These are phyloP conservation scores for Fusarium protoensiforme DNA, from an alignment of 2,329 filamentous ascomycete species.

Conservation along the genomic window DNA sequence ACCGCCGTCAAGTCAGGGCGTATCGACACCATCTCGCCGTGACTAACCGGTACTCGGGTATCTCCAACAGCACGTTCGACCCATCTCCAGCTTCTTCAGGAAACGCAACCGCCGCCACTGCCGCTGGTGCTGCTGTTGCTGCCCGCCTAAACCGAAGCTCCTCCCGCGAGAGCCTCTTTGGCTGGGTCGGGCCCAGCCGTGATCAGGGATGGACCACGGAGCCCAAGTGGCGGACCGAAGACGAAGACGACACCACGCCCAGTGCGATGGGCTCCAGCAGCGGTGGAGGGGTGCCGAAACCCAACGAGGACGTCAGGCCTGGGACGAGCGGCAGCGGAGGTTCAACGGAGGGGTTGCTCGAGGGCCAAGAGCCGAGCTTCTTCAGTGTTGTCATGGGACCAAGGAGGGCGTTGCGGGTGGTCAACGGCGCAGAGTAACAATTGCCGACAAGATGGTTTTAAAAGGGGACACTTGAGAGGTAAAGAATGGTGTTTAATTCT, in stretches of 20 bases:
- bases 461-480: background rate
- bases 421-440: slow-evolving; percentile 61
- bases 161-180: slow-evolving; percentile 43
- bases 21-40: slow-evolving; percentile 78
- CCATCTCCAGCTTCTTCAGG: slow-evolving; percentile 35
- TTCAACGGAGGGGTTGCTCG: slow-evolving; percentile 61
- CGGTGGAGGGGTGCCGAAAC: slow-evolving; percentile 32
- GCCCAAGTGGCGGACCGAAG: slow-evolving; percentile 45
- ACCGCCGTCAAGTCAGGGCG: slow-evolving; percentile 74
- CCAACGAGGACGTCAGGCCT: slow-evolving; percentile 42
- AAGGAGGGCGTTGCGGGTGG: slow-evolving; percentile 74
- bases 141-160: slow-evolving; percentile 21
- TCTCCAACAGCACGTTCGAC: slow-evolving; percentile 53
- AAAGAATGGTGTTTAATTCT: slow-evolving; percentile 1
- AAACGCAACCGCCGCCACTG: slow-evolving; percentile 36
- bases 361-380: slow-evolving; percentile 75
- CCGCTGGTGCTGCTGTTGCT: background rate
- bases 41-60: slow-evolving; percentile 65
- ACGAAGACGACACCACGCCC: slow-evolving; percentile 37
- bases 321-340: slow-evolving; percentile 51
- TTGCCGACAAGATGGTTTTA: background rate
- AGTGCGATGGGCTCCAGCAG: slow-evolving; percentile 38
- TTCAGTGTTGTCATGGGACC: slow-evolving; percentile 77
- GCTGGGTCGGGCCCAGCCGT: slow-evolving; percentile 46
- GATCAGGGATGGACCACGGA: slow-evolving; percentile 38